Evolutionary conservation across 371 early-diverging fungal genomes (phyloP), one percentile per base, ranked within the genome.

Genomic region (Blyttiomyces sp.): DNA sequence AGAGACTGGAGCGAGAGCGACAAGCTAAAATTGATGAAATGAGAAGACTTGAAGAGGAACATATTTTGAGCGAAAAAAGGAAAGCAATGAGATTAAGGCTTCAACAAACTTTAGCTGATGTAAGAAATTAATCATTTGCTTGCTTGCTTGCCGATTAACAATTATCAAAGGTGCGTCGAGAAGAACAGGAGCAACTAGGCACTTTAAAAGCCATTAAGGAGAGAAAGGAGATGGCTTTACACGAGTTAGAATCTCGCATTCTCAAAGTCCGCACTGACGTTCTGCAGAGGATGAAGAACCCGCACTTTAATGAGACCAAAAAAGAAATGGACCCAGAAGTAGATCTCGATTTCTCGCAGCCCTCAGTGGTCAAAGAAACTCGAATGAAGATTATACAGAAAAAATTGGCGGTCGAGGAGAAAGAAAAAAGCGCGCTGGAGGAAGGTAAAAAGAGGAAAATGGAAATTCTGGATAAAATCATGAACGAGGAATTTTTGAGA

Each of bases 331-430:
- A 53, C 26, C 19, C 21, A 9, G 55, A 55, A 9, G 61, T 46
- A 5, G 52, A 57, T 33, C 3, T 43, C 17, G 62, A 61, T 50
- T 44, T 67, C 1, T 54, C 67, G 2, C 58, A 67, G 31, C 31
- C 52, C 16, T 30, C 35, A 31, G 58, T 21, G 1, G 55, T 70
- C 5, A 57, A 63, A 3, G 49, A 62, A 54, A 59, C 60, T 5
- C 57, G 63, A 21, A 24, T n/a, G 3, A 19, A 26, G 39, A 50
- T 69, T 21, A 30, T 26, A 9, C 17, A 17, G 0, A 46, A 49
- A 24, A 42, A 64, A 30, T 4, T 26, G 17, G 35, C 51, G 31
- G 31, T 16, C 6, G 31, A 59, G 17, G 17, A 36, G 19, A 6
- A 21, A n/a, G 26, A 46, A 27, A 19, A 42, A 5, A 17, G 36